phyloP scores from a whole-genome alignment of 805 yeast genomes.

The Suhomyces vadensis region DNA sequence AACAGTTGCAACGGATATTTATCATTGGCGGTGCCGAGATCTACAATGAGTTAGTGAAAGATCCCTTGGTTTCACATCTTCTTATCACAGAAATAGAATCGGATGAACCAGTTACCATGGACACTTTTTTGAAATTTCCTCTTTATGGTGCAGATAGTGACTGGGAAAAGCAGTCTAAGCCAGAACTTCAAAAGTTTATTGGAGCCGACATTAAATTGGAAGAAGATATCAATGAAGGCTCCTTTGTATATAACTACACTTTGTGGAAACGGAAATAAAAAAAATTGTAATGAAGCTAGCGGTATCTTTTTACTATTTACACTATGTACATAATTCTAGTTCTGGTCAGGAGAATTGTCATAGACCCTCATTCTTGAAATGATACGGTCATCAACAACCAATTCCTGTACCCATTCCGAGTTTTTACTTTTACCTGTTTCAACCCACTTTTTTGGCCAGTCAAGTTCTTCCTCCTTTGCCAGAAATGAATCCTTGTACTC shows the following conservation, averaged over 20 bases:
- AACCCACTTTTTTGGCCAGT: constrained; percentile 90
- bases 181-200: constrained; percentile 39
- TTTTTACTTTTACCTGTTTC: constrained; percentile 66
- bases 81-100: constrained; percentile 66
- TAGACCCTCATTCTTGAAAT: constrained; percentile 51
- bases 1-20: constrained; percentile 57
- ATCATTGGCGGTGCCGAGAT: constrained; percentile 94
- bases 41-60: constrained; percentile 56
- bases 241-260: constrained; percentile 57
- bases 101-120: constrained; percentile 52
- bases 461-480: constrained; percentile 66
- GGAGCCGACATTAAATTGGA: constrained; percentile 31
- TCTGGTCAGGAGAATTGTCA: constrained; percentile 19
- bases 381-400: constrained; percentile 70
- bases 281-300: background rate
- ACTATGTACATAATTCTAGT: constrained; percentile 4
- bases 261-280: constrained; percentile 47
- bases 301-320: constrained; percentile 1
- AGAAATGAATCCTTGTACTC: constrained; percentile 41
- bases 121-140: constrained; percentile 59
- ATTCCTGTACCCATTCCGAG: constrained; percentile 87
- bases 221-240: constrained; percentile 37
- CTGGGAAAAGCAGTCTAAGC: constrained; percentile 39
- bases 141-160: constrained; percentile 12
- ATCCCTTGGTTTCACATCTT: constrained; percentile 50